phyloP scores from a whole-genome alignment of 345 rosid species.

The Brassica juncea region DNA sequence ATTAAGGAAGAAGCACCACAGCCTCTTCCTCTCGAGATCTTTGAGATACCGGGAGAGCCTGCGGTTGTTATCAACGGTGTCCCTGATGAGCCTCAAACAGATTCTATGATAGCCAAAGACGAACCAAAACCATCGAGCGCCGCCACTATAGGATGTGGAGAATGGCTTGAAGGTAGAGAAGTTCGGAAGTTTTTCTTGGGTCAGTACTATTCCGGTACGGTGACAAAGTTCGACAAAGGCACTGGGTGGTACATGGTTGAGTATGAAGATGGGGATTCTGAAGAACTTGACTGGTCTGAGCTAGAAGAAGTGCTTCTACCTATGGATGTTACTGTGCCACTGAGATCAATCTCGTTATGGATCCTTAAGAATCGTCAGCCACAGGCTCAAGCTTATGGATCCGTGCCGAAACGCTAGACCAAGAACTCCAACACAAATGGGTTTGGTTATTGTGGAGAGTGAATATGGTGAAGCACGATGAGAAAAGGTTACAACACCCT shows the following conservation, averaged over 20 bases:
- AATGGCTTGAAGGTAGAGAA: conserved; percentile 85
- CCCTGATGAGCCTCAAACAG: conserved; percentile 44
- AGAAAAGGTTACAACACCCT: not conserved
- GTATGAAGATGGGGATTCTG: conserved; percentile 85
- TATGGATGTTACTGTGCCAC: conserved; percentile 62
- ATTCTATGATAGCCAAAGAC: conserved; percentile 14
- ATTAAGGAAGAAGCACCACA: conserved; percentile 37
- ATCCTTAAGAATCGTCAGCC: conserved; percentile 48
- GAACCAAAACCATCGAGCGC: conserved; percentile 30
- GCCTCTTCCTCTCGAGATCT: conserved; percentile 43
- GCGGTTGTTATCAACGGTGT: conserved; percentile 78
- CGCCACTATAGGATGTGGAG: conserved; percentile 44
- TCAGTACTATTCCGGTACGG: conserved; percentile 53
- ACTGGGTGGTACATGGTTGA: conserved; percentile 77
- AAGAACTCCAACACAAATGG: not conserved
- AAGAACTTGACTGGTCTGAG: conserved; percentile 83
- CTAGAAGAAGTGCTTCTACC: conserved; percentile 66
- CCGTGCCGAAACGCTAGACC: conserved; percentile 1
- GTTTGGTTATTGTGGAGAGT: not conserved
- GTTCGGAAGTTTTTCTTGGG: conserved; percentile 62
- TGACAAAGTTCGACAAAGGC: conserved; percentile 64
- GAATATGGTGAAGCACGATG: conserved; percentile 12
- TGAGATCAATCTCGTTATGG: conserved; percentile 62
- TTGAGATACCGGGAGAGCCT: conserved; percentile 72
- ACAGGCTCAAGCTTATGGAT: conserved; percentile 6